Percentiles rank a stretch among this genome's conserved stretches.
Conservation (phyloP, 768 basidiomycete species). For the Suillus tomentosus region DNA sequence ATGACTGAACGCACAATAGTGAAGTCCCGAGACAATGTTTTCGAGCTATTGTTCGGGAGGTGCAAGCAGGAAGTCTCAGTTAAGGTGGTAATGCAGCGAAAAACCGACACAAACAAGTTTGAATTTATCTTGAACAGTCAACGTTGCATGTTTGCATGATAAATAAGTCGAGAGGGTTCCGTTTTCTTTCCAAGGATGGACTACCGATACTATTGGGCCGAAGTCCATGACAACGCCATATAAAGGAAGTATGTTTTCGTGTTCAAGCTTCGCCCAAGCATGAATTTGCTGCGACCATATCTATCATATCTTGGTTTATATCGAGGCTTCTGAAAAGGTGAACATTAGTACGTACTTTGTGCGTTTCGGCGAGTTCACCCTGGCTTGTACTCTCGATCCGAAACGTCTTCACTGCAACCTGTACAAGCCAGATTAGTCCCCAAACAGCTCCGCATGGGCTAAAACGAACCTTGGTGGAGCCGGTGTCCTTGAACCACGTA, state of each 20-base stretch:
- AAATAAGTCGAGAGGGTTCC: constrained; percentile 21
- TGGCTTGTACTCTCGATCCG: constrained; percentile 7
- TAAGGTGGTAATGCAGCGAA: not conserved
- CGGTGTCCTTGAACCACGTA: constrained; percentile 3
- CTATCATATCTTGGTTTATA: constrained; percentile 12
- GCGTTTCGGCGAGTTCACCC: constrained; percentile 5
- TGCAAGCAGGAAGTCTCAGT: not conserved
- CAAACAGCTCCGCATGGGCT: not conserved
- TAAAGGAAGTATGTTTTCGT: constrained; percentile 26
- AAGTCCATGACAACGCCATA: constrained; percentile 23
- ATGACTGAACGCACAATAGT: constrained; percentile 5
- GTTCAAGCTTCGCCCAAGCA: constrained; percentile 23
- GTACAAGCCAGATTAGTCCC: not conserved
- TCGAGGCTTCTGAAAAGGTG: not conserved
- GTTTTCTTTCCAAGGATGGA: constrained; percentile 25
- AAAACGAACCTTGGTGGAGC: constrained; percentile 4
- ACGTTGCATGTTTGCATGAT: constrained; percentile 13
- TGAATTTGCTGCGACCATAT: constrained; percentile 22
- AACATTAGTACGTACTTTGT: constrained; percentile 2
- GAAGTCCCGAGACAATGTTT: constrained; percentile 8
- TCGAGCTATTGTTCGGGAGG: constrained; percentile 2
- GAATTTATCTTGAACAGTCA: constrained; percentile 21
- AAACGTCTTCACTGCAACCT: constrained; percentile 14
- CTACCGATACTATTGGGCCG: constrained; percentile 23
- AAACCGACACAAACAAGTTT: constrained; percentile 18